Conservation (phyloP, 2,329 filamentous ascomycete genomes). For the Didymella exigua region DNA sequence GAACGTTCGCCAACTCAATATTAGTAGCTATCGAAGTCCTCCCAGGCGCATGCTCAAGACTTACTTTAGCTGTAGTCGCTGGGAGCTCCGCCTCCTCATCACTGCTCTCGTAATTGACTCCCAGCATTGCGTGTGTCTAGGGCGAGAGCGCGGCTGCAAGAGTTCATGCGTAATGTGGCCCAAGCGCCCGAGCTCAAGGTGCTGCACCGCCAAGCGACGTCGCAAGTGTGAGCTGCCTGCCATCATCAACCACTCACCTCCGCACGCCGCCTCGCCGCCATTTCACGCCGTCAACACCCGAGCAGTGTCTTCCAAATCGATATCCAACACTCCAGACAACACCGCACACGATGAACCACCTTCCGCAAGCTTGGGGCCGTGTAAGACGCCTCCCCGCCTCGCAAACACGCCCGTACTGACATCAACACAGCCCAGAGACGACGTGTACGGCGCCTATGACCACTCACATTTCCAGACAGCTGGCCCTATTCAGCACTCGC, state of each 20-base stretch:
- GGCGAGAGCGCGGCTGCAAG: constrained; percentile 2
- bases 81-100: constrained; percentile 54
- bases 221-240: constrained; percentile 40
- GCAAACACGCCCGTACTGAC: constrained; percentile 26
- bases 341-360: constrained; percentile 64
- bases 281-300: not conserved
- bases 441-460: constrained; percentile 95
- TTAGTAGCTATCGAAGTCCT: constrained; percentile 57
- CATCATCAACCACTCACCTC: constrained; percentile 27
- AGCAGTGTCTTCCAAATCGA: not conserved
- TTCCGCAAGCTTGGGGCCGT: constrained; percentile 69
- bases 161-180: constrained; percentile 1
- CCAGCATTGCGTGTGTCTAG: constrained; percentile 44
- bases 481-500: constrained; percentile 77
- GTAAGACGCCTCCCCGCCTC: constrained; percentile 51
- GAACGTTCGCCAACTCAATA: constrained; percentile 41
- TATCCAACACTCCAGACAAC: not conserved
- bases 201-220: constrained; percentile 11
- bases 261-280: constrained; percentile 18
- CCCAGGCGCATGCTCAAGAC: constrained; percentile 27
- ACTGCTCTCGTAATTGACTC: constrained; percentile 53
- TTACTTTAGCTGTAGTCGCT: constrained; percentile 48
- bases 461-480: constrained; percentile 76
- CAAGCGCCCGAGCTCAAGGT: not conserved
- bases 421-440: constrained; percentile 80